A percentile compares a stretch with the other conserved stretches of the same genome.
phyloP scores from a whole-genome alignment of 495 filamentous ascomycete species.

The Aspergillus incahuasiensis region DNA sequence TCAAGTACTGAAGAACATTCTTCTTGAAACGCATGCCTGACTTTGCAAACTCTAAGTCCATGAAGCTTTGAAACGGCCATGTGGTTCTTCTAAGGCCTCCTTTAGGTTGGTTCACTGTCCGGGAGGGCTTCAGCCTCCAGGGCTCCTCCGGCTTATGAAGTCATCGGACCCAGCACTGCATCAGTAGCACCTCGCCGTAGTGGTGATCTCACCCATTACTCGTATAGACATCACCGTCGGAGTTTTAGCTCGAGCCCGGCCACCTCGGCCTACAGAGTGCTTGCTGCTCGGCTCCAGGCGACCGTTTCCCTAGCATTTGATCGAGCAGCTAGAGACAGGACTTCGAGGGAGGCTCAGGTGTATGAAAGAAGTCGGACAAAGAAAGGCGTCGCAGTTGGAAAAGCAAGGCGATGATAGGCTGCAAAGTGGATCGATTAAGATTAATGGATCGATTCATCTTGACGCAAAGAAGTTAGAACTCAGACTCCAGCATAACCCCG shows the following conservation, averaged over 20 bases:
- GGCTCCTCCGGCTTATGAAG: too few relatives aligned
- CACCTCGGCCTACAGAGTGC: background rate
- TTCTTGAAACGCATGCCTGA: background rate
- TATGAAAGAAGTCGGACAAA: background rate
- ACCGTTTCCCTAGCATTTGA: background rate
- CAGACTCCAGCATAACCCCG: background rate
- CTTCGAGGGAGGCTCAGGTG: background rate
- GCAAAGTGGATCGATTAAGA: background rate
- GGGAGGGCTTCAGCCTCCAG: background rate
- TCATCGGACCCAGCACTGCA: background rate
- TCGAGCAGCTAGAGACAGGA: background rate
- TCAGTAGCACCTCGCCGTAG: background rate
- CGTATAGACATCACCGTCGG: background rate
- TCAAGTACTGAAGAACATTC: background rate
- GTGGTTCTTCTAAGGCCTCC: background rate
- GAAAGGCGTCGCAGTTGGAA: background rate
- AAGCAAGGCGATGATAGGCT: background rate
- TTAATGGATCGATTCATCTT: slow-evolving; percentile 3
- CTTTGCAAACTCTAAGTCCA: background rate
- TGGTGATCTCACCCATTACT: slow-evolving; percentile 8
- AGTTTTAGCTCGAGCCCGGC: background rate
- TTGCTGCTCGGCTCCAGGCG: background rate
- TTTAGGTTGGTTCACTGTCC: background rate
- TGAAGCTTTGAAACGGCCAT: background rate
- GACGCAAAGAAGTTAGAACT: slow-evolving; percentile 7